Percentiles rank a stretch among this genome's conserved stretches.
Evolutionary conservation across 352 stramenopile species (phyloP).

Genomic region (Phytopythium oedochilum): DNA sequence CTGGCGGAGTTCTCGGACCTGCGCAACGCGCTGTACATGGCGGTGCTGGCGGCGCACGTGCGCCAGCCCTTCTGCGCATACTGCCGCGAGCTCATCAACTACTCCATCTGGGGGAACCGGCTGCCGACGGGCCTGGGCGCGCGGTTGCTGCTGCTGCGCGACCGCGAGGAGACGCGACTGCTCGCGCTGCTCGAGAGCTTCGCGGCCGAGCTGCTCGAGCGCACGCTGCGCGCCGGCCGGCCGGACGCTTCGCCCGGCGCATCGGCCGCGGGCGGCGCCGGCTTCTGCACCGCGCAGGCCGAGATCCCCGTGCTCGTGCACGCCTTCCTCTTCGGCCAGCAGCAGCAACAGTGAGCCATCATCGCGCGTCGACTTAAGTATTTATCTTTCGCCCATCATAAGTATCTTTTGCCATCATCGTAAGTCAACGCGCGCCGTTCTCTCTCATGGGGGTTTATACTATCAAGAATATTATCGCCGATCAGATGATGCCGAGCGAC

Average conservation of each 20-base stretch:
- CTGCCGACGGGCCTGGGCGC: constrained; percentile 4
- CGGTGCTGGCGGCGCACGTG: constrained; percentile 10
- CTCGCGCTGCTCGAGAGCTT: constrained; percentile 16
- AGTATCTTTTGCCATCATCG: too few species aligned
- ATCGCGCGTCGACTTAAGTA: too few species aligned
- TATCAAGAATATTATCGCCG: too few species aligned
- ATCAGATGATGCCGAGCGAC: constrained; percentile 33
- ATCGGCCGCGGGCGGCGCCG: not conserved
- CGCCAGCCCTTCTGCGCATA: constrained; percentile 21
- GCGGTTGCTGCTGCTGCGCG: constrained; percentile 2
- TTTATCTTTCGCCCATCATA: too few species aligned
- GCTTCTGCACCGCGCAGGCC: constrained; percentile 19
- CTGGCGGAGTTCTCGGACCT: constrained; percentile 14
- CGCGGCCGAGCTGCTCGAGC: constrained; percentile 15
- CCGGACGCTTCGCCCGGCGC: not conserved
- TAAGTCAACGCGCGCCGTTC: too few species aligned
- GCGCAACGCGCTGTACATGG: constrained; percentile 16
- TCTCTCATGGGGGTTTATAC: too few species aligned
- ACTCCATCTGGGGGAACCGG: constrained; percentile 15
- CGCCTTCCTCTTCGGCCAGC: constrained; percentile 20
- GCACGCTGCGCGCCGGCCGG: constrained; percentile 17
- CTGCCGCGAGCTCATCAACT: constrained; percentile 16
- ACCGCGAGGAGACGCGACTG: constrained; percentile 1
- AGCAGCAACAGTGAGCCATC: not conserved
- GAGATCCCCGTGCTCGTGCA: constrained; percentile 22